Evolutionary conservation across 2,329 filamentous ascomycete genomes (phyloP).

Genomic region (Ophidiomyces ophidiicola): DNA sequence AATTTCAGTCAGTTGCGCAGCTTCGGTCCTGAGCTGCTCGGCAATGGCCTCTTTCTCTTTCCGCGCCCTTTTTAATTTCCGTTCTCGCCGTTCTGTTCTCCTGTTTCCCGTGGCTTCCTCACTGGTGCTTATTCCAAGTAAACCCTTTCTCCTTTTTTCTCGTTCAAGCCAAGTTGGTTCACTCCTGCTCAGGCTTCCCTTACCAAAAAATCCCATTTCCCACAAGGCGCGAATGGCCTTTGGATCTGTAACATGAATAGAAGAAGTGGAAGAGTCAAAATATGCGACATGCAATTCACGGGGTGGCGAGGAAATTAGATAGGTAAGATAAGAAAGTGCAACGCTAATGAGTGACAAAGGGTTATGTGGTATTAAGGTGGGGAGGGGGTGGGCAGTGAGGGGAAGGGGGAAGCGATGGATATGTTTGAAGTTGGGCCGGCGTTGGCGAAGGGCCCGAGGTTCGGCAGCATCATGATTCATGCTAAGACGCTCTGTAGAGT

Average conservation of each 20-base stretch:
- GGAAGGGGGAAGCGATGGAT: slow-evolving; percentile 75
- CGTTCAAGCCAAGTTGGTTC: slow-evolving; percentile 86
- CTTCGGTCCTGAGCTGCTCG: slow-evolving; percentile 50
- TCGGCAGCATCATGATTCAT: not conserved
- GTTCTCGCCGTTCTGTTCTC: slow-evolving; percentile 65
- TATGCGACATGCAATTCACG: slow-evolving; percentile 55
- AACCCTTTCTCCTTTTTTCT: slow-evolving; percentile 60
- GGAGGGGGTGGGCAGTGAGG: slow-evolving; percentile 69
- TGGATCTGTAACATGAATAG: slow-evolving; percentile 70
- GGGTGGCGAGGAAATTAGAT: slow-evolving; percentile 53
- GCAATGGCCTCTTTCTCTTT: slow-evolving; percentile 75
- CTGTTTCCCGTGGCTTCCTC: slow-evolving; percentile 68
- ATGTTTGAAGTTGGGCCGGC: slow-evolving; percentile 51
- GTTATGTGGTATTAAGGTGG: slow-evolving; percentile 81
- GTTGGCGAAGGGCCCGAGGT: slow-evolving; percentile 22
- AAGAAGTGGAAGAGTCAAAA: slow-evolving; percentile 71
- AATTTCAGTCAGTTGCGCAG: slow-evolving; percentile 15
- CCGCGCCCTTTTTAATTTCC: slow-evolving; percentile 86
- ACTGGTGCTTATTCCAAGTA: slow-evolving; percentile 56
- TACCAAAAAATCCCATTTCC: slow-evolving; percentile 96
- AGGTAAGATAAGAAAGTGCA: slow-evolving; percentile 61
- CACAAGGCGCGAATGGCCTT: slow-evolving; percentile 68
- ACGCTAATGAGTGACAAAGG: slow-evolving; percentile 78
- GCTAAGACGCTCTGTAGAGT: no score
- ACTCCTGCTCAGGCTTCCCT: slow-evolving; percentile 82